Percentiles rank a stretch among this genome's conserved stretches.
phyloP scores from a whole-genome alignment of 768 basidiomycete species.

The Naganishia vishniacii region DNA sequence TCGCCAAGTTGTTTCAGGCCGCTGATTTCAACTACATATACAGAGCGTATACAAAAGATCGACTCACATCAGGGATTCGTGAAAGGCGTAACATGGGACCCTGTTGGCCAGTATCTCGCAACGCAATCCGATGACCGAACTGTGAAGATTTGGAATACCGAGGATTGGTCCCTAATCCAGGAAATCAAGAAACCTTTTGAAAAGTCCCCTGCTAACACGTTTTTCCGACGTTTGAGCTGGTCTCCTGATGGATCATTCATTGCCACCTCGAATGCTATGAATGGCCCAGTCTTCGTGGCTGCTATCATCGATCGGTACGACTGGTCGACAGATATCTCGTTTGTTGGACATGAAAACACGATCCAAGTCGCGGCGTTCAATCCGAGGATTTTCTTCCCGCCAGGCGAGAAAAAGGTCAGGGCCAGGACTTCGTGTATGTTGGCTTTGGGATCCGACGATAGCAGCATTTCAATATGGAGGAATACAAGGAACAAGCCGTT shows the following conservation, averaged over 20 bases:
- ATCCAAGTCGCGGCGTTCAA: slow-evolving; percentile 96
- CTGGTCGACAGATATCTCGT: slow-evolving; percentile 85
- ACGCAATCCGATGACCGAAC: slow-evolving; percentile 89
- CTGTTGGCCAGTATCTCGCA: slow-evolving; percentile 94
- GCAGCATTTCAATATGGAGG: slow-evolving; percentile 92
- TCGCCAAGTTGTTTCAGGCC: background rate
- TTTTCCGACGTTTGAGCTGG: slow-evolving; percentile 91
- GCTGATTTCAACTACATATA: background rate
- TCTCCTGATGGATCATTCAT: slow-evolving; percentile 99
- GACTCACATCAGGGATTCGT: slow-evolving; percentile 92
- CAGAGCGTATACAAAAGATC: slow-evolving; percentile 76
- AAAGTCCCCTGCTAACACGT: slow-evolving; percentile 88
- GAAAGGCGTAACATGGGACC: slow-evolving; percentile 98
- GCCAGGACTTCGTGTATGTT: slow-evolving; percentile 43
- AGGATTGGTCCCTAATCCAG: slow-evolving; percentile 79
- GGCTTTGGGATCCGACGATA: slow-evolving; percentile 87
- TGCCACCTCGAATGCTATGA: slow-evolving; percentile 94
- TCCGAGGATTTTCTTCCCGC: slow-evolving; percentile 84
- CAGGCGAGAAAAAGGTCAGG: slow-evolving; percentile 57
- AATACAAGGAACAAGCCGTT: slow-evolving; percentile 85
- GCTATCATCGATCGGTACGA: slow-evolving; percentile 77
- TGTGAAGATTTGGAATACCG: slow-evolving; percentile 93
- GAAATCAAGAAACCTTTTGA: slow-evolving; percentile 85
- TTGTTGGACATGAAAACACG: slow-evolving; percentile 96
- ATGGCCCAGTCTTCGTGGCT: slow-evolving; percentile 95